Conservation (phyloP, 805 yeast genomes). For the Candida peoriensis region DNA sequence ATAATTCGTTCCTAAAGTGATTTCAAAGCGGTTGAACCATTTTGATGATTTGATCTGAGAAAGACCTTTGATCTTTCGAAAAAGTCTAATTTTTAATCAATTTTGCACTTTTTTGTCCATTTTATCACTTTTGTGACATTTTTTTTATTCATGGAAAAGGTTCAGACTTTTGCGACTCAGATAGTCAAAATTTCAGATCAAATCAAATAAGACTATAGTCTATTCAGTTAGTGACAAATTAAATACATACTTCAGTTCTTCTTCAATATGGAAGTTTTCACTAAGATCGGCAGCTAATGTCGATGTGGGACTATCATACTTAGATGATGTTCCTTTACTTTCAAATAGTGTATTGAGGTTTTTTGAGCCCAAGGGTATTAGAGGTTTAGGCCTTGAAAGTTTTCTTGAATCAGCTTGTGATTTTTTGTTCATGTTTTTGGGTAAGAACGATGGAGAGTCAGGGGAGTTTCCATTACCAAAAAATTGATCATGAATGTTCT, state of each 20-base stretch:
- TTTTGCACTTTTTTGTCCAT: too few relatives aligned
- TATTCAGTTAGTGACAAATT: too few relatives aligned
- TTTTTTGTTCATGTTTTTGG: conserved; percentile 7
- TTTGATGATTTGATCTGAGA: too few relatives aligned
- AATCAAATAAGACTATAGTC: too few relatives aligned
- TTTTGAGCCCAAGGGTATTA: conserved; percentile 11
- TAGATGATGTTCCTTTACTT: conserved; percentile 21
- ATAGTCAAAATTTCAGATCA: too few relatives aligned
- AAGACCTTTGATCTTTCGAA: too few relatives aligned
- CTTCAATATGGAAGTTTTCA: conserved; percentile 31
- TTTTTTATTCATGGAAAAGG: too few relatives aligned
- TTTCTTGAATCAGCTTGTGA: conserved; percentile 13
- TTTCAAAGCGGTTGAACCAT: too few relatives aligned
- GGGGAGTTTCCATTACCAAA: conserved; percentile 17
- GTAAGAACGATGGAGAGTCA: conserved; percentile 23
- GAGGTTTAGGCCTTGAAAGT: conserved; percentile 6
- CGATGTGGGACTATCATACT: conserved; percentile 36
- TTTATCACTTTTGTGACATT: too few relatives aligned
- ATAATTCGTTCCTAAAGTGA: too few relatives aligned
- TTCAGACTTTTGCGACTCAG: conserved; percentile 7
- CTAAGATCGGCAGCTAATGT: conserved; percentile 33
- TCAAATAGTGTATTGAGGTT: conserved; percentile 22
- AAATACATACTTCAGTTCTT: conserved; percentile 13
- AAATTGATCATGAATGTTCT: conserved; percentile 17
- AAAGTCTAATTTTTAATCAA: too few relatives aligned